Conservation (phyloP, 257 asterid genomes). For the Solanum chilense region DNA sequence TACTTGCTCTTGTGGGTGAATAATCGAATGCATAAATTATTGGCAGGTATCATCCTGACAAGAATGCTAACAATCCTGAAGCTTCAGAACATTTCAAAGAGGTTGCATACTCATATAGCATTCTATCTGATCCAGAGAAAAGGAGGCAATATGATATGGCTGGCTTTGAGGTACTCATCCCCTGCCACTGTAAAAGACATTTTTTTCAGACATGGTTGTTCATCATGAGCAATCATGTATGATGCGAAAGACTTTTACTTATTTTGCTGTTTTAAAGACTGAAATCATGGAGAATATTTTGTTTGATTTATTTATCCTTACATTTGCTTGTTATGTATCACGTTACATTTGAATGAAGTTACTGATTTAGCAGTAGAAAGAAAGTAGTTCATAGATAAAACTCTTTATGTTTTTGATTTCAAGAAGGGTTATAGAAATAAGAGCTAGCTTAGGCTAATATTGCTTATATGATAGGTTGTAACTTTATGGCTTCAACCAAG, state of each 20-base stretch:
- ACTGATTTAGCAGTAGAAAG: not conserved
- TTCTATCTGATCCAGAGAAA: constrained; percentile 93
- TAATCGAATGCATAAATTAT: not conserved
- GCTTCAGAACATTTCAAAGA: constrained; percentile 97
- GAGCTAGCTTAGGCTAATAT: not conserved
- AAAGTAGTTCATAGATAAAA: not conserved
- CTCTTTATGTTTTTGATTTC: not conserved
- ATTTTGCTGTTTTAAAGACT: not conserved
- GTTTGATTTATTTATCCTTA: not conserved
- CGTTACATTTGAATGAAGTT: not conserved
- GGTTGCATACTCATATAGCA: constrained; percentile 97
- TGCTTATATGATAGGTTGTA: not conserved
- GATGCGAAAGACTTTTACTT: not conserved
- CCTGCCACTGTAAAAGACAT: not conserved
- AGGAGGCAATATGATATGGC: constrained; percentile 84
- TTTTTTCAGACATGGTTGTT: not conserved
- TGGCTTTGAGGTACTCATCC: constrained; percentile 77
- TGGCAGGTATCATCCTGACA: constrained; percentile 97
- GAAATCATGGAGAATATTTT: not conserved
- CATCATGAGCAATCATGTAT: not conserved
- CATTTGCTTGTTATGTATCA: not conserved
- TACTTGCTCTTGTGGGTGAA: constrained; percentile 1
- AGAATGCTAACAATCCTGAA: constrained; percentile 95
- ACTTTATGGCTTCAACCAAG: not conserved
- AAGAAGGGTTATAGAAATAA: not conserved